Conservation (phyloP, 139 green algal genomes). For the Coelastrella sp. region DNA sequence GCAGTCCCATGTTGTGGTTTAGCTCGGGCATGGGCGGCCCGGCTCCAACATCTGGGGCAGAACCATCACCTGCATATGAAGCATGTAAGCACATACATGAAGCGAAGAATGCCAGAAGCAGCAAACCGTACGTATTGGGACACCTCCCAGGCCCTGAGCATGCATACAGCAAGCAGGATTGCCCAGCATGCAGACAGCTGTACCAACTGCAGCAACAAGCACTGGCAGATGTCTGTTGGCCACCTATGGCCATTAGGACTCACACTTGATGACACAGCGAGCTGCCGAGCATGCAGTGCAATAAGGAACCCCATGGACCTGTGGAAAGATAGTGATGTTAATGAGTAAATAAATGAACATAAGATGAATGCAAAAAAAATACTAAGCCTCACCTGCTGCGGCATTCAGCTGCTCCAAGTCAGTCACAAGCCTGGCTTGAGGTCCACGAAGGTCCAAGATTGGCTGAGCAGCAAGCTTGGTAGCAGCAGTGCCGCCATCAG, state of each 20-base stretch:
- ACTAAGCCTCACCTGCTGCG: slow-evolving; percentile 27
- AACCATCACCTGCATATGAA: background rate
- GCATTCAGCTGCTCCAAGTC: slow-evolving; percentile 90
- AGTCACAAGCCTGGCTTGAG: slow-evolving; percentile 87
- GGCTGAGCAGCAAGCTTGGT: slow-evolving; percentile 44
- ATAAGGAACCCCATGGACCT: background rate
- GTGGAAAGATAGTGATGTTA: background rate
- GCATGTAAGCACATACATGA: too few species aligned
- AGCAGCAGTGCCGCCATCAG: background rate
- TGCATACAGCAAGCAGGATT: too few species aligned
- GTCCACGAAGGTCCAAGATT: slow-evolving; percentile 96
- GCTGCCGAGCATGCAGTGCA: too few species aligned
- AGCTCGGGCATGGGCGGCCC: slow-evolving; percentile 93
- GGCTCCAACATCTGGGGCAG: slow-evolving; percentile 49
- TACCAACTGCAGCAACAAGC: background rate
- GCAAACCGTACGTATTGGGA: too few species aligned
- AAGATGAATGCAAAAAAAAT: too few species aligned
- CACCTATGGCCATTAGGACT: background rate
- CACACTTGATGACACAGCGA: too few species aligned
- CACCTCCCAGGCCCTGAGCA: too few species aligned
- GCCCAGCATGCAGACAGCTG: background rate
- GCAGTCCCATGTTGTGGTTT: slow-evolving; percentile 97
- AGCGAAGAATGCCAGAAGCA: too few species aligned
- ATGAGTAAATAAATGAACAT: too few species aligned
- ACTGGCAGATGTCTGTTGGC: background rate